Percentiles rank a stretch among this genome's conserved stretches.
These are phyloP conservation scores for Sporothrix schenckii DNA, from an alignment of 2,329 filamentous ascomycete species.

Conservation along the genomic window DNA sequence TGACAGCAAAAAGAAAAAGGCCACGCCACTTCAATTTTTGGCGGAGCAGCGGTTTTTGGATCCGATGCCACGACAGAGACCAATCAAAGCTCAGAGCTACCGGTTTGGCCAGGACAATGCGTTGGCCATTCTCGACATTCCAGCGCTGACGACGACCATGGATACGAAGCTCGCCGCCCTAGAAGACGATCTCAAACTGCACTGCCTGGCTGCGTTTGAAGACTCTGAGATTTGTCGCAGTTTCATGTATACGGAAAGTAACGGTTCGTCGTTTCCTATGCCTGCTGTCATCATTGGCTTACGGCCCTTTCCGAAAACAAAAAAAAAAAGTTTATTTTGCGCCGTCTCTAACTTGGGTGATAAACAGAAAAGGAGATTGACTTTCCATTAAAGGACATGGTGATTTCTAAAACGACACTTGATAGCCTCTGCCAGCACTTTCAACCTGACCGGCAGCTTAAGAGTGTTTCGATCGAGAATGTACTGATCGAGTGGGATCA, in stretches of 20 bases:
- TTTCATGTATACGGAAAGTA: conserved; percentile 20
- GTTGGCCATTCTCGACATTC: not conserved
- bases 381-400: conserved; percentile 15
- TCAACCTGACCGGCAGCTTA: conserved; percentile 18
- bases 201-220: conserved; percentile 16
- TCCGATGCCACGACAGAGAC: not conserved
- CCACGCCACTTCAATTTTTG: conserved; percentile 15
- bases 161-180: conserved; percentile 9
- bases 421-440: conserved; percentile 22
- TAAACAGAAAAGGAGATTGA: conserved; percentile 21
- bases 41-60: conserved; percentile 14
- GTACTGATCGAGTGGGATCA: conserved; percentile 23
- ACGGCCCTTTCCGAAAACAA: not conserved
- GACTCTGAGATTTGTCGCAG: conserved; percentile 14
- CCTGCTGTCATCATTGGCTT: no score
- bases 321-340: no score
- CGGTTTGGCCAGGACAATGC: not conserved
- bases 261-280: not conserved
- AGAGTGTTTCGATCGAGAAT: conserved; percentile 22
- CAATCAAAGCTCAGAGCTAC: conserved; percentile 9
- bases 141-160: not conserved
- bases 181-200: conserved; percentile 19
- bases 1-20: conserved; percentile 21
- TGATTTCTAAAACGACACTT: conserved; percentile 19
- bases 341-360: no score